These are phyloP conservation scores for Turritis glabra DNA, from an alignment of 345 rosid species.

Conservation along the genomic window DNA sequence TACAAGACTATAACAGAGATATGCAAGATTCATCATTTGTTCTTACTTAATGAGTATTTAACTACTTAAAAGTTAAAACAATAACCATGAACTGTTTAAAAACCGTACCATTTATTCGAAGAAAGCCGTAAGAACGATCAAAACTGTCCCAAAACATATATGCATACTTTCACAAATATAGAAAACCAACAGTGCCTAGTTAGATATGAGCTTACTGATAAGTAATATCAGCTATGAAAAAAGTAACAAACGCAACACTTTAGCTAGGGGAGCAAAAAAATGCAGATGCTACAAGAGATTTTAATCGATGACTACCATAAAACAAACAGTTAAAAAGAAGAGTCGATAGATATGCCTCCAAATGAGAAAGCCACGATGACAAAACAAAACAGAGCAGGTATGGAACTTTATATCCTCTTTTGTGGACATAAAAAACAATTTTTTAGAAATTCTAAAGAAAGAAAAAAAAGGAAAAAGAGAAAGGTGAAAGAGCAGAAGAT, in stretches of 20 bases:
- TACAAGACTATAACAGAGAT: constrained; percentile 2
- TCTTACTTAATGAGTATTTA: neutral
- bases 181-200: neutral
- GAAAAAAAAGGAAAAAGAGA: neutral
- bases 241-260: neutral
- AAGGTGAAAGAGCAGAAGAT: neutral
- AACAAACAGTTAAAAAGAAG: constrained; percentile 6
- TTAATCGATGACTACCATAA: neutral
- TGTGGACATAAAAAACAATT: neutral
- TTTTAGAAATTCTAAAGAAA: neutral
- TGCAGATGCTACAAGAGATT: neutral
- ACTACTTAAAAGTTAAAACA: no score
- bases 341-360: neutral
- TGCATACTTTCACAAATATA: neutral
- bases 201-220: neutral
- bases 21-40: neutral
- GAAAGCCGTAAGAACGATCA: no score
- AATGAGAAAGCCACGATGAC: neutral
- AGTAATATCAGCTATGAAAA: neutral
- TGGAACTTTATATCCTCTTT: constrained; percentile 5
- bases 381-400: neutral
- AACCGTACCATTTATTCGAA: no score
- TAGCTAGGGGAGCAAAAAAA: neutral
- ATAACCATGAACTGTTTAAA: no score
- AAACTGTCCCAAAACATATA: neutral